Base-by-base conservation (phyloP, 306 rosid genomes). In the Argentina anserina region DNA sequence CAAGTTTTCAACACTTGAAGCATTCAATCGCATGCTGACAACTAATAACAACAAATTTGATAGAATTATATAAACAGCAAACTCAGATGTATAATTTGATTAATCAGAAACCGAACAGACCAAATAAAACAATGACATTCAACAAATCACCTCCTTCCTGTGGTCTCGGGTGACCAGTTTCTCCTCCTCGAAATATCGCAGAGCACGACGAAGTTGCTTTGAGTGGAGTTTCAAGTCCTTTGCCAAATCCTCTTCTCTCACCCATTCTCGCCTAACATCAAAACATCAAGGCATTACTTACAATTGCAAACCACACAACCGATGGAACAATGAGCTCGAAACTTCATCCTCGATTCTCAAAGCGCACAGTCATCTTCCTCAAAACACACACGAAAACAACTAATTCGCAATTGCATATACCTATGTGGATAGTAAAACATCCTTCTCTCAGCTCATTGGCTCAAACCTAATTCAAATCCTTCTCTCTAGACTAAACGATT, bases 221-320 rank as follows among this genome's bases (percentile, higher is more conserved):
- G 97, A 76, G 78, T 95, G 99, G 75, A 95, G 78, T 75, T 92
- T 90, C 75, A 92, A 91, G 80, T 92, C 96, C 92, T 95, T 95
- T 61, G 97, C 97, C 82, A 95, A 88, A 84, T 95, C 97, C 76
- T 95, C 97, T 82, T 91, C 97, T 25, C 97, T 85, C 47, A 95
- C 97, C 99, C 99, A 95, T 84, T 92, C 97, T 15, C 96, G 93
- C 72, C 99, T 91, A 65, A 40, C 58, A 79, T 66, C 25, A 64
- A 34, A 26, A 42, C 7, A 40, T 6, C 66, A 60, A 43, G 29
- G 26, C 53, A 64, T 21, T 28, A 34, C 40, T 56, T n/a, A 25
- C 36, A 67, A 66, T 62, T 6, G 42, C 56, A 43, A 67, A 5
- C 37, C 0, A 18, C 61, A 72, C 72, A 71, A 65, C 13, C n/a